phyloP scores from a whole-genome alignment of 345 rosid genomes.

The Anacardium occidentale region DNA sequence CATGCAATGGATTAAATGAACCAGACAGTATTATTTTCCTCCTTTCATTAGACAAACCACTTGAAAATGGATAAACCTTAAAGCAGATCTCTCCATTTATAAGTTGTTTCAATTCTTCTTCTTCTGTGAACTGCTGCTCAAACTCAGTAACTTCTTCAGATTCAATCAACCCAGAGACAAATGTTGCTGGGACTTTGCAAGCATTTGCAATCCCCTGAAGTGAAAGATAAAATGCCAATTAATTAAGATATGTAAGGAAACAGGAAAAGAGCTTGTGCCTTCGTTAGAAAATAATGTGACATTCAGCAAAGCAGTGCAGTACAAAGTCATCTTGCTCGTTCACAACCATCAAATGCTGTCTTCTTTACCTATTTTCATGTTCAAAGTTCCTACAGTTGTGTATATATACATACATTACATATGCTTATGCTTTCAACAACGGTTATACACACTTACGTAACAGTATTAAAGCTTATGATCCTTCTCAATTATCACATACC shows the following conservation, averaged over 20 bases:
- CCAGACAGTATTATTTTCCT: constrained; percentile 87
- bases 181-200: constrained; percentile 57
- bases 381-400: neutral
- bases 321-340: neutral
- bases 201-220: constrained; percentile 80
- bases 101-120: constrained; percentile 76
- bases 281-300: constrained; percentile 1
- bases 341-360: neutral
- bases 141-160: constrained; percentile 54
- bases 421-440: neutral
- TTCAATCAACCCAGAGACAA: constrained; percentile 52
- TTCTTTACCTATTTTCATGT: constrained; percentile 7
- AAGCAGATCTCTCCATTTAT: constrained; percentile 63
- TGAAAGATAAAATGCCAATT: constrained; percentile 17
- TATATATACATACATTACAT: neutral
- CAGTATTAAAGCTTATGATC: neutral
- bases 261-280: neutral
- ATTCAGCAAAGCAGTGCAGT: constrained; percentile 3
- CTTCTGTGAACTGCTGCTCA: constrained; percentile 58
- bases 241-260: constrained; percentile 8
- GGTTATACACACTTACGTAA: neutral
- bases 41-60: constrained; percentile 44
- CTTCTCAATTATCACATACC: constrained; percentile 42
- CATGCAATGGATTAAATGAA: constrained; percentile 90
- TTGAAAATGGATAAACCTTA: constrained; percentile 71